Evolutionary conservation across 352 stramenopile genomes (phyloP).

Genomic region (Phytophthora meadii): DNA sequence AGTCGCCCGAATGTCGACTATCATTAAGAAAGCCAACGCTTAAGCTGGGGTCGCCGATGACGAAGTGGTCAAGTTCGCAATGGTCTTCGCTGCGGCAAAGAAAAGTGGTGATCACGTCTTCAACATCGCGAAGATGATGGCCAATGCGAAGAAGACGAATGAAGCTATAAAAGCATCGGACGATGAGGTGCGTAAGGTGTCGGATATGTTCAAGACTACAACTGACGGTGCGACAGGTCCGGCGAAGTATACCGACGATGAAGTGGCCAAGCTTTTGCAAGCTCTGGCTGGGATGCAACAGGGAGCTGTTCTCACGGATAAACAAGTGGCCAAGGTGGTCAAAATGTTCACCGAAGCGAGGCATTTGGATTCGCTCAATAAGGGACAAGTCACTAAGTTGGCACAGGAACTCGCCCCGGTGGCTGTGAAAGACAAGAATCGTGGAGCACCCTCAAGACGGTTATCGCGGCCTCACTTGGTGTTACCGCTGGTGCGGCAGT

Average conservation of each 20-base stretch:
- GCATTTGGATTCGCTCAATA: not conserved
- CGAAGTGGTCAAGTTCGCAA: not conserved
- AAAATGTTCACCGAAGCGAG: not conserved
- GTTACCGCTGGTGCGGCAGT: not conserved
- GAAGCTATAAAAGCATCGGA: no score
- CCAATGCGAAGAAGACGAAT: no score
- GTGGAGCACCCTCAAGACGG: not conserved
- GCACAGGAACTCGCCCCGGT: not conserved
- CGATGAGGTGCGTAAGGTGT: no score
- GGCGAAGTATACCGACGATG: not conserved
- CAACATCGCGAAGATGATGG: no score
- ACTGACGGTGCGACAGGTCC: not conserved
- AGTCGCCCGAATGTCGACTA: not conserved
- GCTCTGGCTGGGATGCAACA: not conserved
- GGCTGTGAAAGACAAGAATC: not conserved
- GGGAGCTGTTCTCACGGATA: not conserved
- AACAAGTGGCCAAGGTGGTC: not conserved
- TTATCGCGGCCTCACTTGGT: not conserved
- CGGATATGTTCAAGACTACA: not conserved
- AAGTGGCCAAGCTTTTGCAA: not conserved
- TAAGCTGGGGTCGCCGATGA: not conserved
- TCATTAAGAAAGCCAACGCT: not conserved
- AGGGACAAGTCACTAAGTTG: not conserved
- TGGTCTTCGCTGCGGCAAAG: not conserved
- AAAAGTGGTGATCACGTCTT: no score